Percentiles rank a stretch among this genome's conserved stretches.
phyloP scores from a whole-genome alignment of 768 basidiomycete genomes.

The Lactifluus subvellereus region DNA sequence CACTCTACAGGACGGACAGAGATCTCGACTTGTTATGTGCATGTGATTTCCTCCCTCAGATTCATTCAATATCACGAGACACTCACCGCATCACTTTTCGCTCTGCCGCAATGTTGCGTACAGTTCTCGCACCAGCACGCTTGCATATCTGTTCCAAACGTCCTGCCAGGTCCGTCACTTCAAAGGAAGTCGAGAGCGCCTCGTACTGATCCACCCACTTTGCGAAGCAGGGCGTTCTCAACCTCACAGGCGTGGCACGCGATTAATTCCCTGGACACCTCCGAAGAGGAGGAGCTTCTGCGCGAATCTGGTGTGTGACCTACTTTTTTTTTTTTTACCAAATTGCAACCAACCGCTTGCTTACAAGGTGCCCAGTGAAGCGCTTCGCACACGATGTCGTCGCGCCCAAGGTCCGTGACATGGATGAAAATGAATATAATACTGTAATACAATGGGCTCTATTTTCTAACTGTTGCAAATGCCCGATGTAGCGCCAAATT shows the following conservation, averaged over 20 bases:
- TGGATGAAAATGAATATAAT: conserved; percentile 99
- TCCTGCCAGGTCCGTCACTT: neutral
- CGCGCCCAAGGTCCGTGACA: conserved; percentile 86
- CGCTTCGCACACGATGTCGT: conserved; percentile 89
- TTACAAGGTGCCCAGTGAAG: conserved; percentile 47
- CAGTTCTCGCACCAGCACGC: no score
- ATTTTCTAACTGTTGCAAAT: no score
- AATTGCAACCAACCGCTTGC: no score
- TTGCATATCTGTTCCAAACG: neutral
- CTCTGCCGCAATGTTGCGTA: conserved; percentile 1
- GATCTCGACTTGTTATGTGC: neutral
- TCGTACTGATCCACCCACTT: conserved; percentile 6
- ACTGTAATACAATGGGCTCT: no score
- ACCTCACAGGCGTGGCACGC: conserved; percentile 19
- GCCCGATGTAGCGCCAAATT: no score
- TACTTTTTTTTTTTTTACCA: no score
- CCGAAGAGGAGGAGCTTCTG: conserved; percentile 93
- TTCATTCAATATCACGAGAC: neutral
- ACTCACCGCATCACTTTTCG: neutral
- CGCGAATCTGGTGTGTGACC: conserved; percentile 73
- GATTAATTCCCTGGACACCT: conserved; percentile 64
- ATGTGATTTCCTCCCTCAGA: conserved; percentile 14
- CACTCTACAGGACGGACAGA: no score
- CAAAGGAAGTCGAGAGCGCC: conserved; percentile 15
- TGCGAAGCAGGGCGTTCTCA: conserved; percentile 25